Conservation (phyloP, 2,329 filamentous ascomycete species). For the Pseudomassariella vexata region DNA sequence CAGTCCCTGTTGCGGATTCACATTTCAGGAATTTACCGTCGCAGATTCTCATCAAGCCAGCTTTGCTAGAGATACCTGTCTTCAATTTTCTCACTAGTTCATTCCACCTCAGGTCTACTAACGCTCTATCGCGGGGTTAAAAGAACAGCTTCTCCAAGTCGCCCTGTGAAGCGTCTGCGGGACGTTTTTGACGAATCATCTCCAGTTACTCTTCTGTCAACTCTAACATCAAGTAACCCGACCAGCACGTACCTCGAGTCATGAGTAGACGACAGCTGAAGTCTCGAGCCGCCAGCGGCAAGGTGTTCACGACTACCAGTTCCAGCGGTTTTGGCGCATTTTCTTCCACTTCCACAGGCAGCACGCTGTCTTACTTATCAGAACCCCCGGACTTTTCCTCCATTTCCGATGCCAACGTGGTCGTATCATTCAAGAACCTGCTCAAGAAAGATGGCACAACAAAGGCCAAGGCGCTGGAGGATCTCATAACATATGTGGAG, state of each 20-base stretch:
- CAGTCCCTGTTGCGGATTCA: no score
- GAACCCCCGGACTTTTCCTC: constrained; percentile 76
- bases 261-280: constrained; percentile 25
- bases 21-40: no score
- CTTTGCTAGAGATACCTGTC: no score
- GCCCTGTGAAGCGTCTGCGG: no score
- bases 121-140: no score
- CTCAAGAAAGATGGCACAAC: constrained; percentile 91
- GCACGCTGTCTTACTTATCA: constrained; percentile 73
- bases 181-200: no score
- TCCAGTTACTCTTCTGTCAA: no score
- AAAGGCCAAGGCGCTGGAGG: constrained; percentile 84
- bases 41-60: no score
- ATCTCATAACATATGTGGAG: constrained; percentile 63
- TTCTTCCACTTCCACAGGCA: constrained; percentile 32
- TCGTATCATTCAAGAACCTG: constrained; percentile 89
- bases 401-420: constrained; percentile 73
- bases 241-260: no score
- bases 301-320: constrained; percentile 14
- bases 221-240: background rate
- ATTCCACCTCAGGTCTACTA: no score
- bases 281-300: constrained; percentile 20
- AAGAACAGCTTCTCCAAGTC: no score
- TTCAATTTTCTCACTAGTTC: no score
- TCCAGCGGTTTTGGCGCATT: constrained; percentile 34